Conservation (phyloP, 768 basidiomycete genomes). For the Podaxis mareebaensis region DNA sequence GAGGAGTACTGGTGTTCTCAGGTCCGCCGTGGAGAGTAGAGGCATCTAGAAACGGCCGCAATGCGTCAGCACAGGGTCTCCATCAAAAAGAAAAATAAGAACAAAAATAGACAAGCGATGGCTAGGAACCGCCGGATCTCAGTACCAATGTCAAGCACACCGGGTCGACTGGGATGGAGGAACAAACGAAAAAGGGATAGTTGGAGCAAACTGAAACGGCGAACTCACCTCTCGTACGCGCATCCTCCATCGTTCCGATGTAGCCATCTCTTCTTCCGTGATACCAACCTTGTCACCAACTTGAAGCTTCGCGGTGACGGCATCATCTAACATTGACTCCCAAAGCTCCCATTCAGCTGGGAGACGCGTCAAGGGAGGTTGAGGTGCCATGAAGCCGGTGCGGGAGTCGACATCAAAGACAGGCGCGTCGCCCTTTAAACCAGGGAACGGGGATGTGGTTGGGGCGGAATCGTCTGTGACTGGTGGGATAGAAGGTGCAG, state of each 20-base stretch:
- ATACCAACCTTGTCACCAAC: conserved; percentile 56
- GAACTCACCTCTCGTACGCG: conserved; percentile 48
- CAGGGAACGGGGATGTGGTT: background rate
- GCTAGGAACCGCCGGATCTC: background rate
- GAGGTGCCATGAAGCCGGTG: conserved; percentile 90
- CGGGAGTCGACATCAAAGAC: conserved; percentile 92
- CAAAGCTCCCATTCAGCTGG: conserved; percentile 66
- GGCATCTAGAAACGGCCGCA: conserved; percentile 45
- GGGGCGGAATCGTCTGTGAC: conserved; percentile 1
- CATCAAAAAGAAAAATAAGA: background rate
- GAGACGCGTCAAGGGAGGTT: conserved; percentile 65
- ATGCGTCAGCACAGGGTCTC: conserved; percentile 1
- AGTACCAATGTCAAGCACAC: conserved; percentile 8
- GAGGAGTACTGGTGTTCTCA: conserved; percentile 59
- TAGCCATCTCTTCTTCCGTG: conserved; percentile 36
- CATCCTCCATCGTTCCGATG: conserved; percentile 55
- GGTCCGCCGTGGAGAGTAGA: conserved; percentile 44
- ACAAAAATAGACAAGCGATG: background rate
- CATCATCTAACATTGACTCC: conserved; percentile 63
- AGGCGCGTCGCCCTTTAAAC: conserved; percentile 58
- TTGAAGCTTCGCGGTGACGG: conserved; percentile 49
- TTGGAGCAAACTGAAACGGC: background rate
- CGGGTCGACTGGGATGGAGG: background rate
- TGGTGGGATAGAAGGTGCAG: background rate
- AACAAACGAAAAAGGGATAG: background rate